A percentile compares a stretch with the other conserved stretches of the same genome.
phyloP scores from a whole-genome alignment of 2,329 filamentous ascomycete genomes.

The Sclerotinia trifoliorum region DNA sequence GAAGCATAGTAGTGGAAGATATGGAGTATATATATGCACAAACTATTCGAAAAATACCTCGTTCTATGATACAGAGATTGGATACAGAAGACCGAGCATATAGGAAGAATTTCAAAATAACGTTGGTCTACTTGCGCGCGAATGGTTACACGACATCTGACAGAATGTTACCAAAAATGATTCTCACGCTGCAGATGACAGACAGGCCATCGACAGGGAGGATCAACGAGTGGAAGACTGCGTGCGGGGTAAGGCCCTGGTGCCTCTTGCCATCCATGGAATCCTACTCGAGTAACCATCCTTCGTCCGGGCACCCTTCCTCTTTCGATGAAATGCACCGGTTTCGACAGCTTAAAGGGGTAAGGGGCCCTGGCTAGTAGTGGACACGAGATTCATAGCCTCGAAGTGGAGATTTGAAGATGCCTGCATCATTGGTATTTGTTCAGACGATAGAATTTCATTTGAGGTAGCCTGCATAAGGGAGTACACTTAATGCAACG shows the following conservation, averaged over 20 bases:
- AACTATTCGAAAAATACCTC: neutral
- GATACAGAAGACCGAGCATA: neutral
- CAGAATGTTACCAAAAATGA: constrained; percentile 3
- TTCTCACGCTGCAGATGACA: constrained; percentile 9
- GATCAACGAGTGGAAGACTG: neutral
- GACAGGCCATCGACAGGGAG: constrained; percentile 1
- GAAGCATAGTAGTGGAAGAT: constrained; percentile 47
- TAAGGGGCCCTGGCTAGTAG: neutral
- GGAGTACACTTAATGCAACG: neutral
- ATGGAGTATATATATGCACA: neutral
- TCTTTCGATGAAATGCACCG: neutral
- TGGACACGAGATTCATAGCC: constrained; percentile 4
- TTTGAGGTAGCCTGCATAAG: neutral
- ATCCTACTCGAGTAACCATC: neutral
- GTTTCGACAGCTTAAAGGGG: neutral
- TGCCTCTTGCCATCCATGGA: neutral
- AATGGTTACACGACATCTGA: constrained; percentile 14
- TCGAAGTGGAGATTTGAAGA: neutral
- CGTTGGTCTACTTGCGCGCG: constrained; percentile 9
- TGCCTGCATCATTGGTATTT: neutral
- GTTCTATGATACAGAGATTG: neutral
- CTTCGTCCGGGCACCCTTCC: neutral
- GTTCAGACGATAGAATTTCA: neutral
- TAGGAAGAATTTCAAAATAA: neutral
- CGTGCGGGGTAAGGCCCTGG: constrained; percentile 18